Conservation (phyloP, 169 alveolate species). For the Plasmodium gonderi region DNA sequence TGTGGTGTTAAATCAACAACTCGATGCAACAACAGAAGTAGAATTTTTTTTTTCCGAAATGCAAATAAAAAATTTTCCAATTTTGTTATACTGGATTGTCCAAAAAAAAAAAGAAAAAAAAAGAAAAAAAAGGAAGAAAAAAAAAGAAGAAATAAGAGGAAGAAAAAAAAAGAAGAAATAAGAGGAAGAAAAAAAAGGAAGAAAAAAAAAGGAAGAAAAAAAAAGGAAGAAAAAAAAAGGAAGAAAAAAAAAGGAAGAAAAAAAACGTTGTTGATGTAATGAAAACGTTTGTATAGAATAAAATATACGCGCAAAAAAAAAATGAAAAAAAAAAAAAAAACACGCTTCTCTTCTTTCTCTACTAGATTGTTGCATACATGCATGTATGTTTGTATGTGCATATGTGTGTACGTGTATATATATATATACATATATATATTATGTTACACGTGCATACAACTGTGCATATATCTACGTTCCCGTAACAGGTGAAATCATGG, state of each 20-base stretch:
- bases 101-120: neutral
- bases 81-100: no score
- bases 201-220: neutral
- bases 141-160: neutral
- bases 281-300: no score
- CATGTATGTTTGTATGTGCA: neutral
- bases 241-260: neutral
- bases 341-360: neutral
- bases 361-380: neutral
- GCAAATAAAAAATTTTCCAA: neutral
- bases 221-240: neutral
- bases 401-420: neutral
- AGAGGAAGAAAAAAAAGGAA: neutral
- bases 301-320: no score
- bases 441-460: neutral
- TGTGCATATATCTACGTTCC: neutral
- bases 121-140: neutral
- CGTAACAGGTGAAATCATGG: no score
- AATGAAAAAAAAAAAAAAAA: neutral
- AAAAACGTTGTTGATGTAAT: no score
- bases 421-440: no score
- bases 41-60: neutral
- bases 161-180: neutral
- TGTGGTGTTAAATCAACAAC: neutral
- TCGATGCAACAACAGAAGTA: neutral